Base-by-base conservation (phyloP, 1,284 basidiomycete species). In the Rhodotorula mucilaginosa region DNA sequence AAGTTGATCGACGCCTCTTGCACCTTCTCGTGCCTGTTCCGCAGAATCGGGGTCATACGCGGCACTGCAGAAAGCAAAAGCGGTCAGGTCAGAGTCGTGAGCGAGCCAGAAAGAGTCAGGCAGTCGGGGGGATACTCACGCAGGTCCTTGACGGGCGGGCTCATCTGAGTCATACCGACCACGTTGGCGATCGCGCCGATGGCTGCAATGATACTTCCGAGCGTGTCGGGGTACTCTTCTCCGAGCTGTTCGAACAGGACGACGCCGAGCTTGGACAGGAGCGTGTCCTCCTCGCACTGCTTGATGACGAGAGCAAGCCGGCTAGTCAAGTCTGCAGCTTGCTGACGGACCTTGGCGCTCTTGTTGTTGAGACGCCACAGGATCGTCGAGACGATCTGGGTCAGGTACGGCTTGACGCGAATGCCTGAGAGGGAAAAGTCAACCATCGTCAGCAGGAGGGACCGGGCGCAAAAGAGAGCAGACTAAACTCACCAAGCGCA, bases 101-200 rank as follows among this genome's bases (percentile, higher is more conserved):
- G 58, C 26, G 23, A 39, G 29, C 16, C n/a, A 56, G 12, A 12
- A 21, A 12, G 26, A 16, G 19, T 16, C n/a, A 49, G 23, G 23
- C 2, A 16, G 6, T 18, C 21, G 23, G 29, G 21, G 3, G 26
- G n/a, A 34, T 21, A 39, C 93, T 87, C 81, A 95, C 92, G 81
- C 67, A 99, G 88, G 85, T 99, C 97, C 83, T 99, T 99, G 61
- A 99, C 94, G 0, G 95, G 97, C 26, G 97, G 97, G 81, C 97
- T 98, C 97, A 99, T 99, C 82, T 98, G 93, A 18, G 96, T 97
- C 97, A 99, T 99, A 83, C 97, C 97, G 72, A 99, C 95, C 48
- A 99, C 97, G 79, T 99, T 99, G 76, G 97, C 97, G 79, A 99
- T 99, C 61, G 96, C 95, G 75, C 92, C 94, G 81, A 97, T 93